phyloP scores from a whole-genome alignment of 441 rosid species.

The Euphorbia schlechtendalii region DNA sequence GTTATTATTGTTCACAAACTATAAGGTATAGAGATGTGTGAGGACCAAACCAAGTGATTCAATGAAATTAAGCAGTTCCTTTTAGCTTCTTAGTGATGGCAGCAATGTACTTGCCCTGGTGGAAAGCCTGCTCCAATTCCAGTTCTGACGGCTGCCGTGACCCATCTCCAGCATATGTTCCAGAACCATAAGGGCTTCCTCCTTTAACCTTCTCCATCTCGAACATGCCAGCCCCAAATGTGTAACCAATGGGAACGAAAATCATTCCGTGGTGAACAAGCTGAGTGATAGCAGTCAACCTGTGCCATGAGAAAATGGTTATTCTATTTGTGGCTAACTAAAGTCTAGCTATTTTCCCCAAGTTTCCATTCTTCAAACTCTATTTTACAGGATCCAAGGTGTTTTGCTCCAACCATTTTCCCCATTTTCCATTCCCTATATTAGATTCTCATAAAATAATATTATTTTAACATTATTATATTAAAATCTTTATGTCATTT shows the following conservation, averaged over 20 bases:
- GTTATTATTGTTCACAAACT: no score
- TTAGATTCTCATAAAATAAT: no score
- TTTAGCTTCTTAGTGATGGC: slow-evolving; percentile 77
- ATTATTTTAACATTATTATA: no score
- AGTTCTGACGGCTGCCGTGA: slow-evolving; percentile 74
- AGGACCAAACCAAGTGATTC: no score
- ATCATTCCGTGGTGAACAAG: slow-evolving; percentile 97
- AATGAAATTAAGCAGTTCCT: slow-evolving; percentile 41
- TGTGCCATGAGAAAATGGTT: slow-evolving; percentile 15
- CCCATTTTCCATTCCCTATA: no score
- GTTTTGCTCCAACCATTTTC: no score
- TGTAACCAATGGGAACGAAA: slow-evolving; percentile 88
- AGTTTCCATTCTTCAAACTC: no score
- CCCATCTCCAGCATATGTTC: slow-evolving; percentile 88
- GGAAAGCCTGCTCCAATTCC: slow-evolving; percentile 78
- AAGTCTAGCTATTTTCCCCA: no score
- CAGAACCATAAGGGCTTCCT: slow-evolving; percentile 92
- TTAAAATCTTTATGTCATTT: no score
- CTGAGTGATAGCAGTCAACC: slow-evolving; percentile 92
- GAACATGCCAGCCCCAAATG: slow-evolving; percentile 96
- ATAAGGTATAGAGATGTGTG: no score
- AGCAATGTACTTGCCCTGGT: slow-evolving; percentile 93
- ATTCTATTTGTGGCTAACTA: not conserved
- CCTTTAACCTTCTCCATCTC: slow-evolving; percentile 93
- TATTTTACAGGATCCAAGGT: no score